Evolutionary conservation across 768 basidiomycete species (phyloP), one percentile per base, ranked within the genome.

Genomic region (Tulasnella sp.): DNA sequence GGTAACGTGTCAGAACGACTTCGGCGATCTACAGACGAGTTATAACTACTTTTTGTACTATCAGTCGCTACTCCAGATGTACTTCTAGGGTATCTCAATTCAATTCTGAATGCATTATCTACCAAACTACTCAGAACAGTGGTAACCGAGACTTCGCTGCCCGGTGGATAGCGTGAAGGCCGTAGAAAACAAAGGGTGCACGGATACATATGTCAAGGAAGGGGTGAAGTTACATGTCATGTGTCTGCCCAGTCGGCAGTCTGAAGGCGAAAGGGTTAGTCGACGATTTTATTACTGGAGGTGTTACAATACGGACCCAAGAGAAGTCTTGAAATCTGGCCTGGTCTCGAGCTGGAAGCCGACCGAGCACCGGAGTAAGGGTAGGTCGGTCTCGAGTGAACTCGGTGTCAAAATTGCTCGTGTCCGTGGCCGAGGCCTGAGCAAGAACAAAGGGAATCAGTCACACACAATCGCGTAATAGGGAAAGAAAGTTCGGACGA

Each of bases 301-400:
- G 5, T 61, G n/a, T 55, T 7, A 29, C 5, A 32, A 37, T 16
- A 77, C 81, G 35, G 55, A 93, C 94, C 95, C 96, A 98, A 79
- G 95, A 97, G 88, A 98, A 98, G n/a, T 96, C 96, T 81, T 94
- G 91, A 86, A 99, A 99, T 84, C 98, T 96, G 75, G 91, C 89
- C 85, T 99, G 98, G 82, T 99, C 95, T 73, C 91, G 91, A 37
- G 92, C 82, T 29, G 94, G 94, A 79, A 99, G 84, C 80, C 97
- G 95, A 20, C 94, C 94, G 82, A 99, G 96, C 51, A 99, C 98
- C 20, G 98, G 98, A 3, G 98, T 99, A 81, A 99, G 86, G 1
- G 96, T 99, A 20, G 98, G 98, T 83, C 98, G 94, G 83, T 99
- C 98, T 76, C 89, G 89, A 48, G 98, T 99, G 84, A 99, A 99